Percentiles rank a stretch among this genome's conserved stretches.
These are phyloP conservation scores for Backusella australiensis DNA, from an alignment of 192 early-diverging fungal species.

Conservation along the genomic window DNA sequence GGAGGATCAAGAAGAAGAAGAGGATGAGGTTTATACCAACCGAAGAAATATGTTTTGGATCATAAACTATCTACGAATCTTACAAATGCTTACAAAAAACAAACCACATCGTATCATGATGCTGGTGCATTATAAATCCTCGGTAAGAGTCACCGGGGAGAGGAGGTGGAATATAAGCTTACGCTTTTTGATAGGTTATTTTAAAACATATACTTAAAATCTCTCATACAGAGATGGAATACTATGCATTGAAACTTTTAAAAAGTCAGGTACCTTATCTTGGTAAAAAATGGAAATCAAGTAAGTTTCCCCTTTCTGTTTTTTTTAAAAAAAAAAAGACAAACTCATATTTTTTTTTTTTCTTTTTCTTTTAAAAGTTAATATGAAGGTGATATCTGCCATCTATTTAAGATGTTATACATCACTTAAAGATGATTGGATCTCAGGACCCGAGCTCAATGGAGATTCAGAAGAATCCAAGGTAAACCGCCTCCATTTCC, in stretches of 20 bases:
- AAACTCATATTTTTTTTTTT: too few relatives aligned
- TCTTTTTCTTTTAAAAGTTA: constrained; percentile 33
- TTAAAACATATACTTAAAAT: constrained; percentile 76
- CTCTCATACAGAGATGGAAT: constrained; percentile 57
- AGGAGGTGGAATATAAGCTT: too few relatives aligned
- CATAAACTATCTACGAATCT: constrained; percentile 69
- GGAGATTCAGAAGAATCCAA: constrained; percentile 69
- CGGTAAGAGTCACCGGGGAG: constrained; percentile 13
- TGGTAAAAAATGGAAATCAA: constrained; percentile 76
- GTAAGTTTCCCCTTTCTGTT: constrained; percentile 24
- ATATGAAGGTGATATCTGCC: constrained; percentile 80
- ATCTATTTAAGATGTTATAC: constrained; percentile 72
- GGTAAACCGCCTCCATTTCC: constrained; percentile 23
- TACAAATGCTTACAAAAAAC: constrained; percentile 78
- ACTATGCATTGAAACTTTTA: constrained; percentile 75
- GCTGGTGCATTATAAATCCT: constrained; percentile 81
- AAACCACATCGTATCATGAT: constrained; percentile 76
- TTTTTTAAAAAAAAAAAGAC: not conserved
- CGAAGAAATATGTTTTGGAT: constrained; percentile 66
- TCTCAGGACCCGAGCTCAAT: constrained; percentile 64
- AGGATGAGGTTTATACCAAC: constrained; percentile 14
- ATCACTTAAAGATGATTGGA: constrained; percentile 67
- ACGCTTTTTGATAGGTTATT: constrained; percentile 45
- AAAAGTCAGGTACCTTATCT: constrained; percentile 79
- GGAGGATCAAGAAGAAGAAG: not conserved